phyloP scores from a whole-genome alignment of 352 stramenopile genomes.

The Phytophthora chlamydospora region DNA sequence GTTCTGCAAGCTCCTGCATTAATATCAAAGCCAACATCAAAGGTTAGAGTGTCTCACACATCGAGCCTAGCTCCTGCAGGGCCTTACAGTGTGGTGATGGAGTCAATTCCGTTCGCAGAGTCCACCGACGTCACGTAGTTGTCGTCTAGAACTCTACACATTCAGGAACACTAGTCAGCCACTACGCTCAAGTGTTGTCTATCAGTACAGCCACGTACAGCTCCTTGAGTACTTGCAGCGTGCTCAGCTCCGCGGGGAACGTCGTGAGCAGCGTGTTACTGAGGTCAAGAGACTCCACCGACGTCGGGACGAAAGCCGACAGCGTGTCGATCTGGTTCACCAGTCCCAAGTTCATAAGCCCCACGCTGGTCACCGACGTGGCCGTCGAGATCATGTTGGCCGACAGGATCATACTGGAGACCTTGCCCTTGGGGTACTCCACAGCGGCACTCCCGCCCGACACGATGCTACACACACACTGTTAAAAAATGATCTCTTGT shows the following conservation, averaged over 20 bases:
- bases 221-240: constrained; percentile 25
- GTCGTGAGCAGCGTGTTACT: constrained; percentile 32
- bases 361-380: constrained; percentile 27
- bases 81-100: constrained; percentile 29
- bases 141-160: constrained; percentile 32
- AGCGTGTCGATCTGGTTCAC: constrained; percentile 26
- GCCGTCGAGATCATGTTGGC: constrained; percentile 23
- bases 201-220: constrained; percentile 22
- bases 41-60: not conserved
- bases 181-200: not conserved
- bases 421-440: constrained; percentile 39
- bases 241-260: constrained; percentile 27
- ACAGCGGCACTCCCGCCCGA: constrained; percentile 19
- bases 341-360: constrained; percentile 31
- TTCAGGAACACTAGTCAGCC: not conserved
- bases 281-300: constrained; percentile 30
- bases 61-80: not conserved
- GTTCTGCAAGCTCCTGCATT: constrained; percentile 49
- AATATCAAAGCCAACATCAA: not conserved
- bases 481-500: not conserved
- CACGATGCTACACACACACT: constrained; percentile 23
- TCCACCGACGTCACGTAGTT: constrained; percentile 36
- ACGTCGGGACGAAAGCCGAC: constrained; percentile 22
- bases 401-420: constrained; percentile 33
- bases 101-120: constrained; percentile 20